Base-by-base conservation (phyloP, 2,329 filamentous ascomycete genomes). In the Aspergillus pseudoterreus region DNA sequence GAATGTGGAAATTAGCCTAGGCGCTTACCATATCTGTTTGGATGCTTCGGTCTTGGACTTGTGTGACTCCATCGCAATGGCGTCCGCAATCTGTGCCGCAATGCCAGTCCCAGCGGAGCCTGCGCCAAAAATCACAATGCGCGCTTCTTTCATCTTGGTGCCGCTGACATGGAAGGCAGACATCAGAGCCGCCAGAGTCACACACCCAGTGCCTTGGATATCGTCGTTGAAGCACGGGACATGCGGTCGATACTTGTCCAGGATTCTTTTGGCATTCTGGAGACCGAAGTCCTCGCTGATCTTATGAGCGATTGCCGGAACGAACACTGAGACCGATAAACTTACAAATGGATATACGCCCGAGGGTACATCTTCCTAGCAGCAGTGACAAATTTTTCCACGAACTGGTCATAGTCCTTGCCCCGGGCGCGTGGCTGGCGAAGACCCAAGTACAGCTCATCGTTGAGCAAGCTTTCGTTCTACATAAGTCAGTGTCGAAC, bases 151-250 rank as follows among this genome's bases (percentile, higher is more conserved):
- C 38, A 95, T 75, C 47, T 85, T 82, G 48, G 85, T 73, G 2
- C 83, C 78, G 54, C 79, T 84, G 6, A 92, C 84, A 53, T 88
- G 82, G 6, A 92, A 75, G 0, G 82, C 90, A 0, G 90, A 83
- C 75, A 90, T 84, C 56, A 95, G 85, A 1, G 87, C 90, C 0
- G 90, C 90, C 0, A 95, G 79, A 0, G 91, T 92, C 1, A 95
- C 90, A 53, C 88, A 92, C 0, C 90, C 91, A 0, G 91, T 95
- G 1, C 90, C 91, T 68, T 95, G 90, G 0, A 95, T 85, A 66
- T 95, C 90, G 52, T 95, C 91, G 63, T 95, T 95, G 77, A 96
- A 95, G 68, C 90, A 95, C 0, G 90, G 79, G 6, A 92, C 85
- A 45, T 87, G 65, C 0, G 85, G 78, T 1, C 86, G 82, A 62